Base-by-base conservation (phyloP, 2,329 filamentous ascomycete species). In the Monosporascus ibericus region DNA sequence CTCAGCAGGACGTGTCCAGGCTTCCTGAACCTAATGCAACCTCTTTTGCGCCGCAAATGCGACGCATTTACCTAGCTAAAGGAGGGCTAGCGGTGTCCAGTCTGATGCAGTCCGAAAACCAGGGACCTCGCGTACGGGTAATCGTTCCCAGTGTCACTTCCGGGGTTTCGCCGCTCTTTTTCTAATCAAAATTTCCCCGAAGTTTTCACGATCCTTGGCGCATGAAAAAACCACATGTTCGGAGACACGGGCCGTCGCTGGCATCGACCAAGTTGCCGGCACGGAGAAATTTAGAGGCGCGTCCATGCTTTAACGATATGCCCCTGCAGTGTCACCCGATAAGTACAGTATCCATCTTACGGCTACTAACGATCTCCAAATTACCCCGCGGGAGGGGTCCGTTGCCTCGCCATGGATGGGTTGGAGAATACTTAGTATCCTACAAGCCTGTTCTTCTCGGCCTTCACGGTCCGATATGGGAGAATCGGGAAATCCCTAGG, bases 381-480 rank as follows among this genome's bases (percentile, higher is more conserved):
- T 61, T 66, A 67, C 65, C 65, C 65, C 65, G 63, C 65, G 58
- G 63, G 62, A 64, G 62, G 61, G 64, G 63, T 61, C 52, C 22
- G 58, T 62, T 58, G 53, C 57, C 54, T 49, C 55, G 55, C 57
- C 52, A 57, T 55, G 59, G 55, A 60, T 55, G 54, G 56, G 27
- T 59, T 58, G 60, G 60, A 55, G 58, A 62, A 60, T 48, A 62
- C 55, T 58, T 59, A 61, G 59, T 56, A 55, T 59, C 52, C 51
- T 57, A 59, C 57, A 62, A 58, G 55, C 54, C 58, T 62, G 53
- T 62, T 64, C 55, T 69, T 68, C 66, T 75, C 76, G 76, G 77
- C 74, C 71, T 69, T 67, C 68, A 78, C 76, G 76, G 74, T 77
- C 77, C 77, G 76, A 73, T 60, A 61, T 68, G 70, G 71, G 67